These are phyloP conservation scores for Takakia lepidozioides DNA, from an alignment of 225 moss, liverwort and hornwort species.

Conservation along the genomic window DNA sequence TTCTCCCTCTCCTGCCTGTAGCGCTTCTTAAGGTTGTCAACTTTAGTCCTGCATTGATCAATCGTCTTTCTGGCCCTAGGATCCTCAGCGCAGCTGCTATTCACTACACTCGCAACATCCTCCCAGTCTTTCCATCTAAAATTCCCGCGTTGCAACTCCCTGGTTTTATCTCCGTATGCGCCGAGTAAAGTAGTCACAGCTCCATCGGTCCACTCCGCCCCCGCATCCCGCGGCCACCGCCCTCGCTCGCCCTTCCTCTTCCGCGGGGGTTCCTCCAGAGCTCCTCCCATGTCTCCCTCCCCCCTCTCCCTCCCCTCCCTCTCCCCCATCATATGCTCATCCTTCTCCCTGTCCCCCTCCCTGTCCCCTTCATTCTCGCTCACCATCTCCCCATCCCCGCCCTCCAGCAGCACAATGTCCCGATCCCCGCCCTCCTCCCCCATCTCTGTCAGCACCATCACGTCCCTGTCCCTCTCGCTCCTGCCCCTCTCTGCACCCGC, in stretches of 20 bases:
- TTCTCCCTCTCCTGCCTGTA: conserved; percentile 47
- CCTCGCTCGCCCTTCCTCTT: conserved; percentile 15
- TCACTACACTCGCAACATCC: not conserved
- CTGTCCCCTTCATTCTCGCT: conserved; percentile 24
- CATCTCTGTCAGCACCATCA: not conserved
- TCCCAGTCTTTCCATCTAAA: not conserved
- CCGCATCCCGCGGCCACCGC: not conserved
- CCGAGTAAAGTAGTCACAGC: not conserved
- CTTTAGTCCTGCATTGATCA: too few species aligned
- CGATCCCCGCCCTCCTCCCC: not conserved
- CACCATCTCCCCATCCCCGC: conserved; percentile 6
- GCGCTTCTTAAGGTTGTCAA: conserved; percentile 45
- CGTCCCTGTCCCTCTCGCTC: too few species aligned
- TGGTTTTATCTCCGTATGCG: not conserved
- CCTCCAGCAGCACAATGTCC: not conserved
- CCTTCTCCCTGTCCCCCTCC: conserved; percentile 2
- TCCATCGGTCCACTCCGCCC: not conserved
- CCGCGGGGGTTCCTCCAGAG: too few species aligned
- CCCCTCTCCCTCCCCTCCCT: conserved; percentile 45
- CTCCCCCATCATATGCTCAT: conserved; percentile 17
- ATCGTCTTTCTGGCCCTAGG: not conserved
- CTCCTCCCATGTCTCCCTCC: conserved; percentile 29
- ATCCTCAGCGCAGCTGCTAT: not conserved
- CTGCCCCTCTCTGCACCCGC: too few species aligned
- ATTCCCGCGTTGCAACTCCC: not conserved